A percentile compares a stretch with the other conserved stretches of the same genome.
Conservation (phyloP, 2,329 filamentous ascomycete genomes). For the Arthrobotrys megalospora region DNA sequence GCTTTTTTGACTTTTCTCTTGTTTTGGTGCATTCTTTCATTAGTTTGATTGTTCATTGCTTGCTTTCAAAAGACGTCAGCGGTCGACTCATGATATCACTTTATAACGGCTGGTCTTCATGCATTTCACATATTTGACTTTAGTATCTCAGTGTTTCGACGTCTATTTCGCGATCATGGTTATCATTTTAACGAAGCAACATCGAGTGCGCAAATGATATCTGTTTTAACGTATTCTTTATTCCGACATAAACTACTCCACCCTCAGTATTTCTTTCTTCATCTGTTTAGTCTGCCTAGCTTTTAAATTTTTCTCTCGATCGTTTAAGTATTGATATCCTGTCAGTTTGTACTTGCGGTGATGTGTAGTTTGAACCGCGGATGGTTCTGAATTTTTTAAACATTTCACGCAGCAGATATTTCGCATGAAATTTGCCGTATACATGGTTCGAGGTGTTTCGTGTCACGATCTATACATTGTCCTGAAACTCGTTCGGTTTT, state of each 20-base stretch:
- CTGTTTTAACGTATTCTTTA: slow-evolving; percentile 11
- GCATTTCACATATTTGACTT: slow-evolving; percentile 6
- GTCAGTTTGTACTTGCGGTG: no score
- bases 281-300: neutral
- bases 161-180: neutral
- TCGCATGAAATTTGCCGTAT: no score
- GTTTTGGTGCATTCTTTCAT: slow-evolving; percentile 1
- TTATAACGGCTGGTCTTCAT: slow-evolving; percentile 19
- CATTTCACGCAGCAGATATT: no score
- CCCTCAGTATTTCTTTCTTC: neutral
- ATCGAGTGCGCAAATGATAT: neutral
- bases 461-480: no score
- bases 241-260: neutral
- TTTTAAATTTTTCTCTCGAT: no score
- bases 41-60: slow-evolving; percentile 13
- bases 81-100: slow-evolving; percentile 16
- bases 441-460: no score
- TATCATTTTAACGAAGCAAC: neutral
- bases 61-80: neutral
- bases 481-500: no score
- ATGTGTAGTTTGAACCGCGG: no score
- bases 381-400: no score
- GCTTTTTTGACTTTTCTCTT: neutral
- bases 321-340: no score
- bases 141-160: neutral